Evolutionary conservation across 371 early-diverging fungal species (phyloP).

Genomic region (Mortierella sp.): DNA sequence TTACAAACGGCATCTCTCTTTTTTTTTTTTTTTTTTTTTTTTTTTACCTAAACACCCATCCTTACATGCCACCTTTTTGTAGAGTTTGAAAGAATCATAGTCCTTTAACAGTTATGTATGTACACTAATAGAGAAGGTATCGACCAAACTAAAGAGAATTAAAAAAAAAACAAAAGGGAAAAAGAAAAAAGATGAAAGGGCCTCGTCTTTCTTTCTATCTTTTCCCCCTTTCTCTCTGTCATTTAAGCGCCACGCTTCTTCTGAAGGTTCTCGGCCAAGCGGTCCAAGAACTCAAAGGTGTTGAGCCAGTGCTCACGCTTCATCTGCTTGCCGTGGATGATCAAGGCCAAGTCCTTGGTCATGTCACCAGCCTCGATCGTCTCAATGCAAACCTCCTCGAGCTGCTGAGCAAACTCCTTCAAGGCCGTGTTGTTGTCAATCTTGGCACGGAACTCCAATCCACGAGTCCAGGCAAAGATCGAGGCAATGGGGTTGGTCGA

Average conservation of each 20-base stretch:
- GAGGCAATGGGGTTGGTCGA: conserved; percentile 94
- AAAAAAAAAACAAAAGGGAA: conserved; percentile 4
- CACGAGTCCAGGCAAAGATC: conserved; percentile 96
- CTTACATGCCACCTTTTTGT: background rate
- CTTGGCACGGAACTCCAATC: conserved; percentile 90
- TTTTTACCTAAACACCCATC: background rate
- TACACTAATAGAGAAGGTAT: too few species aligned
- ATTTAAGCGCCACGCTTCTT: conserved; percentile 53
- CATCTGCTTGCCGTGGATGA: conserved; percentile 83
- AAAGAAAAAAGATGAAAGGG: too few species aligned
- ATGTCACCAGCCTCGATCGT: conserved; percentile 83
- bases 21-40: conserved; percentile 2
- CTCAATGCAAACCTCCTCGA: conserved; percentile 88
- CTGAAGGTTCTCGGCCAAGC: conserved; percentile 74
- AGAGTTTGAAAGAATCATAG: too few species aligned
- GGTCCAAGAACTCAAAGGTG: conserved; percentile 81
- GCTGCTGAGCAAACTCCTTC: conserved; percentile 69
- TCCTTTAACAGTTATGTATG: too few species aligned
- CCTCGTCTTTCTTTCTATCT: background rate
- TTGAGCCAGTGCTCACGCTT: conserved; percentile 78
- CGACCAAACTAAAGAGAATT: too few species aligned
- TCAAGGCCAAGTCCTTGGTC: conserved; percentile 96
- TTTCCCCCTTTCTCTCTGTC: background rate
- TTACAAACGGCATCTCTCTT: background rate
- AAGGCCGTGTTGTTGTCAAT: conserved; percentile 83